Base-by-base conservation (phyloP, 495 filamentous ascomycete genomes). In the Cenococcum geophilum region DNA sequence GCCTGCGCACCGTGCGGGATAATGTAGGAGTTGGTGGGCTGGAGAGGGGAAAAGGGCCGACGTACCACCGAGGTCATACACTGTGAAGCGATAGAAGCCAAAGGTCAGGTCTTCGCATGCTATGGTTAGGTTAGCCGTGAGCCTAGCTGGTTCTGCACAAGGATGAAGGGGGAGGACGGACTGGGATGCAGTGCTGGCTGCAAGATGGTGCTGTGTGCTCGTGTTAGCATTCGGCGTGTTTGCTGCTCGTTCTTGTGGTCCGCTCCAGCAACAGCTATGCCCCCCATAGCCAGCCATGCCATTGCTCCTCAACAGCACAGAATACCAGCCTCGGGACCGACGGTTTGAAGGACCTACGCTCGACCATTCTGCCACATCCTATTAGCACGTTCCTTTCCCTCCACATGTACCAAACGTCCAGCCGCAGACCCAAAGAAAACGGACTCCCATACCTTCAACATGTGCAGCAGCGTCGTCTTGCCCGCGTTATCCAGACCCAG, bases 401-500 rank as follows among this genome's bases (percentile, higher is more conserved):
- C 11, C 3, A 45, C 18, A 4, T 45, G 14, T 45, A 45, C 11
- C 14, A n/a, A n/a, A n/a, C n/a, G n/a, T 10, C 11, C 11, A 45
- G 12, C 11, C 3, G 18, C 12, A 45, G 18, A 4, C 40, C 12
- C 4, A 14, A 45, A 16, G 40, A 45, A 14, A 14, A 45, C 3
- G 2, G 18, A 45, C 18, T 45, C 40, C 40, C 40, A 45, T 18
- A 45, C 40, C 40, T 16, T 45, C 6, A 52, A 6, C 23, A 52
- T 25, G 25, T 59, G 37, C 20, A 59, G 25, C 37, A 59, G 45
- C 20, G 56, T 59, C 16, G 56, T 59, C 27, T 59, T 59, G 14
- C 56, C 56, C 9, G 56, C 56, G 20, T 59, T 59, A 50, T 59
- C 56, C 20, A 59, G 40, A 5, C 56, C 56, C 16, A 59, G 37